These are phyloP conservation scores for Penicillium paxilli DNA, from an alignment of 495 filamentous ascomycete genomes.

Conservation along the genomic window DNA sequence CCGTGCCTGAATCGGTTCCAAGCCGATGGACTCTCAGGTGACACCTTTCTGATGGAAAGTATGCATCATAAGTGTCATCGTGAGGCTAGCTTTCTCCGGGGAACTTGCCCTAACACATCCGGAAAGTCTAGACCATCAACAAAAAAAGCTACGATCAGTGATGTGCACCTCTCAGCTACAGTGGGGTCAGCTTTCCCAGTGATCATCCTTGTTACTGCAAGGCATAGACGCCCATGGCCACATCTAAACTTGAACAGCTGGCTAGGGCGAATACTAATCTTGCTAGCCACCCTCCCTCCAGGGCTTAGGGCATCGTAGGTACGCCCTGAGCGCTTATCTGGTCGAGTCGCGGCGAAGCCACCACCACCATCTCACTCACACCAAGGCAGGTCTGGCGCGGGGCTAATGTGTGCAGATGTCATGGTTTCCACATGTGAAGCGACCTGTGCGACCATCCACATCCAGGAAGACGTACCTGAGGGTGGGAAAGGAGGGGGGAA, in stretches of 20 bases:
- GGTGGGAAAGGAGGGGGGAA: background rate
- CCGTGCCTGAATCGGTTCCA: background rate
- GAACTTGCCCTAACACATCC: conserved; percentile 2
- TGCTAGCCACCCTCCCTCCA: too few relatives aligned
- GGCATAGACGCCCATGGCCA: conserved; percentile 3
- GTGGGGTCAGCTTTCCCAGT: background rate
- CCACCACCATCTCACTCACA: conserved; percentile 17
- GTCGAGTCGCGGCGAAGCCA: conserved; percentile 16
- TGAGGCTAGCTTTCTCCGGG: conserved; percentile 8
- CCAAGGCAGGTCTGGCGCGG: conserved; percentile 15
- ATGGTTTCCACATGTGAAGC: conserved; percentile 26
- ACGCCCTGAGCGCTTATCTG: conserved; percentile 29
- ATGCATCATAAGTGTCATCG: conserved; percentile 20
- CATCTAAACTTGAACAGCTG: too few relatives aligned
- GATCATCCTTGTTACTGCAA: background rate
- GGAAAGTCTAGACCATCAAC: conserved; percentile 7
- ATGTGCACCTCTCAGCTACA: too few relatives aligned
- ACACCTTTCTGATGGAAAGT: conserved; percentile 18
- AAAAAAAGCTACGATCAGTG: background rate
- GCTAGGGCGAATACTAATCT: too few relatives aligned
- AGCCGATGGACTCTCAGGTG: background rate
- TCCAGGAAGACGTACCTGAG: background rate
- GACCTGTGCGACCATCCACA: conserved; percentile 17
- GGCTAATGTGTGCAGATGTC: conserved; percentile 25
- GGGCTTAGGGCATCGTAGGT: too few relatives aligned